phyloP scores from a whole-genome alignment of 2,329 filamentous ascomycete genomes.

The Colletotrichum endophyticum region DNA sequence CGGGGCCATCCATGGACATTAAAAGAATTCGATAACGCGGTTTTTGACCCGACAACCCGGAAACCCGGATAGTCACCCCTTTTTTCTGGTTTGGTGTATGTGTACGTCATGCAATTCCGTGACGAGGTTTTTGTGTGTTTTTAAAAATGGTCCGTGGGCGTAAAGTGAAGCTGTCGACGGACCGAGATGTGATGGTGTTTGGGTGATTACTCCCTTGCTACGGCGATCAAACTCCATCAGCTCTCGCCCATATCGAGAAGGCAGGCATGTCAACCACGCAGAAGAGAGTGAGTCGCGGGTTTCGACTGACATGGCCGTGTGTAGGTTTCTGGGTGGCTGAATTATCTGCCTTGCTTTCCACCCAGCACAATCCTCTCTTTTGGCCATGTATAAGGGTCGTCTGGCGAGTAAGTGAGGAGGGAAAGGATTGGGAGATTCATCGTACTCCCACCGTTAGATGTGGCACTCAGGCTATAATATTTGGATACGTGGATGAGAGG shows the following conservation, averaged over 20 bases:
- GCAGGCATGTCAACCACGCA: not conserved
- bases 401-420: not conserved
- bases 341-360: not conserved
- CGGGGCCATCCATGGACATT: not conserved
- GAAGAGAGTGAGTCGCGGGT: not conserved
- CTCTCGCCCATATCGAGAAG: not conserved
- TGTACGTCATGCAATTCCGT: not conserved
- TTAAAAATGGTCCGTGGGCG: not conserved
- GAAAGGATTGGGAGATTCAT: not conserved
- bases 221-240: not conserved
- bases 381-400: not conserved
- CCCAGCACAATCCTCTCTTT: not conserved
- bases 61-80: not conserved
- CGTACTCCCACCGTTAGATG: not conserved
- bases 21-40: not conserved
- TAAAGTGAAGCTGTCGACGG: not conserved
- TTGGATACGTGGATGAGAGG: not conserved
- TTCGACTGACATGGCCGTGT: not conserved
- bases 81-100: not conserved
- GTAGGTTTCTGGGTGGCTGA: not conserved
- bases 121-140: not conserved
- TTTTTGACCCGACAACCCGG: not conserved
- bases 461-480: not conserved
- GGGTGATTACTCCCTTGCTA: not conserved
- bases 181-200: not conserved